These are phyloP conservation scores for Ophiostoma australiae DNA, from an alignment of 2,329 filamentous ascomycete species.

Conservation along the genomic window DNA sequence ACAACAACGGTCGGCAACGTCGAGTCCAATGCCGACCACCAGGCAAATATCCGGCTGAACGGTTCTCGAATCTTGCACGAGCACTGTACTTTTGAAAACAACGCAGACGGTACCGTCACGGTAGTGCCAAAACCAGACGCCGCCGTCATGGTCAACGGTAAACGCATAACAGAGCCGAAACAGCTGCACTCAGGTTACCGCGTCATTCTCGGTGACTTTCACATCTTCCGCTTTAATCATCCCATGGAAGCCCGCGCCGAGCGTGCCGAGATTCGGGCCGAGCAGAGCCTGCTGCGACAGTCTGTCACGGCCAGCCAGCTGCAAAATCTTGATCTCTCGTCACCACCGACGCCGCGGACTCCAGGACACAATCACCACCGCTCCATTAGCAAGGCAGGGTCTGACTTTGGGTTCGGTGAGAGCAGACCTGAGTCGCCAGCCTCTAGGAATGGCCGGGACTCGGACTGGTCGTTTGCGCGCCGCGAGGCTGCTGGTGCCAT, in stretches of 20 bases:
- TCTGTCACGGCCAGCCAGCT: slow-evolving; percentile 63
- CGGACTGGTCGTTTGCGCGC: slow-evolving; percentile 91
- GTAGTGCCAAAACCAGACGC: slow-evolving; percentile 85
- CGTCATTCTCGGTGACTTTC: slow-evolving; percentile 94
- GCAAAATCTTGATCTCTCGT: slow-evolving; percentile 51
- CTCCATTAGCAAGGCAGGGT: slow-evolving; percentile 70
- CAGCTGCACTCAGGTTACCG: slow-evolving; percentile 87
- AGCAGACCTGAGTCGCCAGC: slow-evolving; percentile 77
- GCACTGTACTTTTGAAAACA: slow-evolving; percentile 90
- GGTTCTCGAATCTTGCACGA: slow-evolving; percentile 88
- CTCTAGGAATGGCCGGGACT: slow-evolving; percentile 69
- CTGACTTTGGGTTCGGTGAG: slow-evolving; percentile 59
- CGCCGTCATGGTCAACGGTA: slow-evolving; percentile 95
- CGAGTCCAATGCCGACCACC: slow-evolving; percentile 68
- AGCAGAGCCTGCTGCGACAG: slow-evolving; percentile 81
- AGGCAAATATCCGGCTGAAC: slow-evolving; percentile 87
- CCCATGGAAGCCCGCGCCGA: slow-evolving; percentile 93
- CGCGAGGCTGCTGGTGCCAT: slow-evolving; percentile 90
- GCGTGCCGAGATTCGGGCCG: slow-evolving; percentile 71
- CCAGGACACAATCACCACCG: slow-evolving; percentile 80
- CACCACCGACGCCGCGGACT: slow-evolving; percentile 50
- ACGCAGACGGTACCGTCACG: slow-evolving; percentile 81
- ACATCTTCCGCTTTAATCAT: slow-evolving; percentile 98
- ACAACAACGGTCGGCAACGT: slow-evolving; percentile 92
- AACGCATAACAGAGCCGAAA: slow-evolving; percentile 79